phyloP scores from a whole-genome alignment of 257 asterid species.

The Salvia hispanica region DNA sequence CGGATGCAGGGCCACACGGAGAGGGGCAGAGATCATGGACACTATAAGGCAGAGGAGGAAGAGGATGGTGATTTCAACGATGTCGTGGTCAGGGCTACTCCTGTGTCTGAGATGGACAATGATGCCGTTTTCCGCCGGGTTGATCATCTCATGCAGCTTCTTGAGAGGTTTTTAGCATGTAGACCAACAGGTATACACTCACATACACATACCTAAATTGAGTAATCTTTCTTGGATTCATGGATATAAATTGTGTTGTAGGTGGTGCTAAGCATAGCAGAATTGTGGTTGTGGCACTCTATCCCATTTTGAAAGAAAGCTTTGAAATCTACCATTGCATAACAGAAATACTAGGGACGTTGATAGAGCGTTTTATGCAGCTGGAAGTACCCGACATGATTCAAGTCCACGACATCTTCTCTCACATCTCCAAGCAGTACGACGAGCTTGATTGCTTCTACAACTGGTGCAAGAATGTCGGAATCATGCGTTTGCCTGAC shows the following conservation, averaged over 20 bases:
- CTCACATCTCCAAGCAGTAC: slow-evolving; percentile 60
- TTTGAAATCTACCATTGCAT: slow-evolving; percentile 59
- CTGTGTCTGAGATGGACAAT: slow-evolving; percentile 57
- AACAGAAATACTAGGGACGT: slow-evolving; percentile 56
- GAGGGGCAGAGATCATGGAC: slow-evolving; percentile 33
- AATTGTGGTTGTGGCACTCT: slow-evolving; percentile 64
- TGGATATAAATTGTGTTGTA: slow-evolving; percentile 29
- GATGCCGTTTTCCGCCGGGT: slow-evolving; percentile 55
- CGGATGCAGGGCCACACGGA: slow-evolving; percentile 62
- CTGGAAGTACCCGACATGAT: slow-evolving; percentile 67
- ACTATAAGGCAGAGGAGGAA: slow-evolving; percentile 33
- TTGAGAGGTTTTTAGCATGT: slow-evolving; percentile 72
- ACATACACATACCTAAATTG: too few relatives aligned
- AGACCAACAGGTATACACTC: slow-evolving; percentile 70
- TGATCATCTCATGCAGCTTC: slow-evolving; percentile 63
- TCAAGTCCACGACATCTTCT: slow-evolving; percentile 59
- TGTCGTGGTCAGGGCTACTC: slow-evolving; percentile 39
- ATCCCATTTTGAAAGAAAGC: slow-evolving; percentile 70
- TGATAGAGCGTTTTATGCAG: slow-evolving; percentile 81
- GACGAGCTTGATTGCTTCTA: slow-evolving; percentile 79
- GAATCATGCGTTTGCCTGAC: slow-evolving; percentile 61
- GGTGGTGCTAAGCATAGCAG: slow-evolving; percentile 70
- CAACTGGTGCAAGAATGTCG: slow-evolving; percentile 66
- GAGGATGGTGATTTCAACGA: slow-evolving; percentile 33
- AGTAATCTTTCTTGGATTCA: not conserved